Evolutionary conservation across 352 stramenopile species (phyloP).

Genomic region (Blastocystis sp.): DNA sequence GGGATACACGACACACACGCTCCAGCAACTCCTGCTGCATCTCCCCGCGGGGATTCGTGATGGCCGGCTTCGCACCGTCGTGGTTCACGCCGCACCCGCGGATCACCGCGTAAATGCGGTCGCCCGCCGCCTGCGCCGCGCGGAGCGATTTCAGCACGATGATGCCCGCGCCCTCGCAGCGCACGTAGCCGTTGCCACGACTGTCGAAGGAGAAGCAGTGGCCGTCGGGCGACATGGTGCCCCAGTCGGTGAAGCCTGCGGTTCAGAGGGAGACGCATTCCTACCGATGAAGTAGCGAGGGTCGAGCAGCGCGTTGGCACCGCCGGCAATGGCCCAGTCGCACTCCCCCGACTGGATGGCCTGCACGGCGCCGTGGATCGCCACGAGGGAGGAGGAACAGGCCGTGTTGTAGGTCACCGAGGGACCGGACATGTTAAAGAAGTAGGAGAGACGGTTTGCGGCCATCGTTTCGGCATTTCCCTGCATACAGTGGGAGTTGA

Average conservation of each 20-base stretch:
- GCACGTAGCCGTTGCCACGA: slow-evolving; percentile 63
- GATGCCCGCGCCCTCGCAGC: slow-evolving; percentile 60
- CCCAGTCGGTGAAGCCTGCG: slow-evolving; percentile 63
- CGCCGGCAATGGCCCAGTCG: slow-evolving; percentile 55
- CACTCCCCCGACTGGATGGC: slow-evolving; percentile 60
- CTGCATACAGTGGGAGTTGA: slow-evolving; percentile 68
- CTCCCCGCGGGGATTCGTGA: slow-evolving; percentile 41
- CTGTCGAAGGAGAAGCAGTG: slow-evolving; percentile 64
- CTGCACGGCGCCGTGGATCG: slow-evolving; percentile 44
- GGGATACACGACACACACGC: slow-evolving; percentile 3
- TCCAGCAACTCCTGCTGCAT: slow-evolving; percentile 35
- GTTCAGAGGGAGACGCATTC: neutral
- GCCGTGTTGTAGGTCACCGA: slow-evolving; percentile 62
- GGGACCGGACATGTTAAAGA: slow-evolving; percentile 62
- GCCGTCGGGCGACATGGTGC: slow-evolving; percentile 66
- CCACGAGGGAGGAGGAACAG: slow-evolving; percentile 67
- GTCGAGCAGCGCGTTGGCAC: slow-evolving; percentile 64
- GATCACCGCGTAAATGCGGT: slow-evolving; percentile 68
- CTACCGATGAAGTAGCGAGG: slow-evolving; percentile 69
- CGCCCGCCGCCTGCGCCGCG: neutral
- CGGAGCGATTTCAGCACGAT: slow-evolving; percentile 51
- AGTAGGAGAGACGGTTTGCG: slow-evolving; percentile 61
- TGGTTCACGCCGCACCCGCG: slow-evolving; percentile 67
- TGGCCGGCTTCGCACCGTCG: slow-evolving; percentile 57
- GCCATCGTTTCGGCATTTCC: slow-evolving; percentile 68